Conservation (phyloP, 1,139 yeast species). For the Lodderomyces metapsilosis region DNA sequence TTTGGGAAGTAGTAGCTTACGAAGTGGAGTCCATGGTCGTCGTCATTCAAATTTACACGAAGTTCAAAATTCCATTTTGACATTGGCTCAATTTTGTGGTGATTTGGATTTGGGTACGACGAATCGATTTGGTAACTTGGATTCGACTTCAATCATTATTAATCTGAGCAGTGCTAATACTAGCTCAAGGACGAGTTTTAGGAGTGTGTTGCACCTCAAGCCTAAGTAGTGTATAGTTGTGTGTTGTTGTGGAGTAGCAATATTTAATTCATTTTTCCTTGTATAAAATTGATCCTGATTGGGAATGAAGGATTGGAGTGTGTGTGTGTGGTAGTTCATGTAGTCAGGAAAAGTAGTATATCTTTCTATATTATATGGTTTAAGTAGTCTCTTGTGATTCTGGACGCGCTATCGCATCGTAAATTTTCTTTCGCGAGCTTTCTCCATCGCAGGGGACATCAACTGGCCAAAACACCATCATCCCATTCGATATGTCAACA, state of each 20-base stretch:
- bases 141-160: slow-evolving; percentile 13
- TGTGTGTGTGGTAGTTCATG: no score
- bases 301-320: no score
- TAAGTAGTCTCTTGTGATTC: no score
- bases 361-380: no score
- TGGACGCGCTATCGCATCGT: no score
- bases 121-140: slow-evolving; percentile 15
- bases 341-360: no score
- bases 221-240: background rate
- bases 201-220: slow-evolving; percentile 11
- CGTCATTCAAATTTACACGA: slow-evolving; percentile 21
- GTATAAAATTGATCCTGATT: no score
- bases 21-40: slow-evolving; percentile 10
- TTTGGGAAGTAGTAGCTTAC: slow-evolving; percentile 12
- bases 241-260: no score
- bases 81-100: slow-evolving; percentile 22
- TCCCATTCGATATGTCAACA: background rate
- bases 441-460: no score
- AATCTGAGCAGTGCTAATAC: slow-evolving; percentile 13
- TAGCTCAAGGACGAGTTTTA: slow-evolving; percentile 13
- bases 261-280: no score
- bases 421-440: no score
- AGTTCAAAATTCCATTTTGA: slow-evolving; percentile 24
- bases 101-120: slow-evolving; percentile 15
- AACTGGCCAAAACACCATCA: no score